phyloP scores from a whole-genome alignment of 2,329 filamentous ascomycete species.

The Sporothrix dimorphospora region DNA sequence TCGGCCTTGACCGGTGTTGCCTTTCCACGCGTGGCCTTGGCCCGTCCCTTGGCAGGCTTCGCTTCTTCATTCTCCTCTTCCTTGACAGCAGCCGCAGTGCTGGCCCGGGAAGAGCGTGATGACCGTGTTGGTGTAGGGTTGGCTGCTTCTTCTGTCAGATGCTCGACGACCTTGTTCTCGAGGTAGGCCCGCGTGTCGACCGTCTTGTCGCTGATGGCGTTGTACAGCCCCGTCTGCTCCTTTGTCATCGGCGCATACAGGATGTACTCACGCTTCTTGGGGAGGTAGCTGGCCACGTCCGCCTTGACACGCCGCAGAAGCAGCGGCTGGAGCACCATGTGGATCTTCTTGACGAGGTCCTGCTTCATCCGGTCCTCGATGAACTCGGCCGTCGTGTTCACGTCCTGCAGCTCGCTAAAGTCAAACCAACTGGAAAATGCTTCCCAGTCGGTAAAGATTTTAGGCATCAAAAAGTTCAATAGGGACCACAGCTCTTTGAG shows the following conservation, averaged over 20 bases:
- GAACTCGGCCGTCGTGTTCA: conserved; percentile 75
- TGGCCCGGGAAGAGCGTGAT: conserved; percentile 44
- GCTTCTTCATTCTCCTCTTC: neutral
- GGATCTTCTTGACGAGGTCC: conserved; percentile 84
- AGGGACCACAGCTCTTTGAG: conserved; percentile 93
- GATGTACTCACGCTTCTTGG: conserved; percentile 95
- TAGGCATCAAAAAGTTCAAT: conserved; percentile 88
- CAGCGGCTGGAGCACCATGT: conserved; percentile 90
- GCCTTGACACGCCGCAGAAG: conserved; percentile 86
- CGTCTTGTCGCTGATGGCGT: conserved; percentile 60
- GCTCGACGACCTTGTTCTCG: conserved; percentile 75
- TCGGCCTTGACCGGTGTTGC: conserved; percentile 10
- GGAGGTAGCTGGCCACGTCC: conserved; percentile 88
- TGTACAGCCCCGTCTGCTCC: conserved; percentile 89
- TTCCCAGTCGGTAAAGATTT: conserved; percentile 90
- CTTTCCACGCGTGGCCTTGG: conserved; percentile 28
- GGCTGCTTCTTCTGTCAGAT: conserved; percentile 49
- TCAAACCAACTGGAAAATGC: conserved; percentile 97
- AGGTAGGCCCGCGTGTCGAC: conserved; percentile 72
- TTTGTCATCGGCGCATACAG: conserved; percentile 89
- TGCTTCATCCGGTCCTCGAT: conserved; percentile 77
- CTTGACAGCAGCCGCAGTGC: conserved; percentile 37
- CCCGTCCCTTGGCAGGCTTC: conserved; percentile 33
- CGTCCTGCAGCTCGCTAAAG: conserved; percentile 88
- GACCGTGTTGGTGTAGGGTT: neutral